Percentiles rank a stretch among this genome's conserved stretches.
Evolutionary conservation across 257 asterid species (phyloP).

Genomic region (Catharanthus roseus): DNA sequence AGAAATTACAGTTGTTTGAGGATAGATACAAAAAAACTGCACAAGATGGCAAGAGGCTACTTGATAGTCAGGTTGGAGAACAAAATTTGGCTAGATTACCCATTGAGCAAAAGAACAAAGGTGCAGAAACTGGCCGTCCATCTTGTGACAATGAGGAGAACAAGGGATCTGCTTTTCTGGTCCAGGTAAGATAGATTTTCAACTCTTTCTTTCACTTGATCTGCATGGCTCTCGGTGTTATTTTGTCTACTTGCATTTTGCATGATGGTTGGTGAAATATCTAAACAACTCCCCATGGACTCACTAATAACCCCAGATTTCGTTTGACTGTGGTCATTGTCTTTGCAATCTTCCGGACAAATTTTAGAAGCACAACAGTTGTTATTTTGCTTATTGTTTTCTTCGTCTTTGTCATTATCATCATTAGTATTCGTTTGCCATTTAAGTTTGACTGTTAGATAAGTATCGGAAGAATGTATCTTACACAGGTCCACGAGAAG

Average conservation of each 20-base stretch:
- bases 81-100: constrained; percentile 21
- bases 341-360: neutral
- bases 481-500: constrained; percentile 69
- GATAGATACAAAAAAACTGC: constrained; percentile 25
- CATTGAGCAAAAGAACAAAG: constrained; percentile 27
- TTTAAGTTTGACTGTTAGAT: constrained; percentile 18
- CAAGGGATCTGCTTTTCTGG: constrained; percentile 69
- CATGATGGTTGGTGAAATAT: neutral
- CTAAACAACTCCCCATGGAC: neutral
- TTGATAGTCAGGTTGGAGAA: constrained; percentile 23
- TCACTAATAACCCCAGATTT: neutral
- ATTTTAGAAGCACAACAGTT: neutral
- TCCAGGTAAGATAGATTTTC: constrained; percentile 52
- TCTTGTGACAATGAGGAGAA: constrained; percentile 42
- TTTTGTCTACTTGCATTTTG: neutral
- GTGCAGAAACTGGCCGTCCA: constrained; percentile 22
- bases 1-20: constrained; percentile 21
- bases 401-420: neutral
- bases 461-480: constrained; percentile 14
- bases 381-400: neutral
- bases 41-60: constrained; percentile 29
- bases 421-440: neutral
- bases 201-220: neutral
- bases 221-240: neutral
- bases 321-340: neutral